Evolutionary conservation across 2,329 filamentous ascomycete genomes (phyloP).

Genomic region (Ceratocystis eucalypticola): DNA sequence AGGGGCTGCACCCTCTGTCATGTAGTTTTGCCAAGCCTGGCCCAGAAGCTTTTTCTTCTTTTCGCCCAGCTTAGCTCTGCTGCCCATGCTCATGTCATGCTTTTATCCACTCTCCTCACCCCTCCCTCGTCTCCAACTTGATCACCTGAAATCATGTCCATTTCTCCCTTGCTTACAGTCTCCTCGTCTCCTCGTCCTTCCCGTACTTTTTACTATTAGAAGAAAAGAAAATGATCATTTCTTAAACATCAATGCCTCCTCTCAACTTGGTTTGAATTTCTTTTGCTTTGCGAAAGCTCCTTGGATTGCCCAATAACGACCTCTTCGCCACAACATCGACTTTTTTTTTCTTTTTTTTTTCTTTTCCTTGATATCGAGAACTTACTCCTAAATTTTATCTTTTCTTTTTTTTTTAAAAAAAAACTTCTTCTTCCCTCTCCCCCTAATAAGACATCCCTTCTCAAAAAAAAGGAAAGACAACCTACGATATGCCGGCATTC

Average conservation of each 20-base stretch:
- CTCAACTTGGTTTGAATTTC: background rate
- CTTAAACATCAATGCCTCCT: background rate
- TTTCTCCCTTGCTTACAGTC: background rate
- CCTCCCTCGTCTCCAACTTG: background rate
- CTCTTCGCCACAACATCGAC: background rate
- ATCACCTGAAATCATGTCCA: background rate
- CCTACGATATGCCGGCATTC: slow-evolving; percentile 11
- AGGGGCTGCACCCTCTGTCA: background rate
- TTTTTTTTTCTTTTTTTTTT: background rate
- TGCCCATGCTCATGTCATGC: background rate
- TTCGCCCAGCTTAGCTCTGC: background rate
- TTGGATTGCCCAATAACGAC: background rate
- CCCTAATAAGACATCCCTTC: background rate
- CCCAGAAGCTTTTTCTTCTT: background rate
- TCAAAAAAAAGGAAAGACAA: no score
- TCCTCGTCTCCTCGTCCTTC: background rate
- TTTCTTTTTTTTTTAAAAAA: background rate
- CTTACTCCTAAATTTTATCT: background rate
- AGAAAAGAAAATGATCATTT: background rate
- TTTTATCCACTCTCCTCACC: background rate
- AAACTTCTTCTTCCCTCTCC: background rate
- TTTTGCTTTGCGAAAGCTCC: background rate
- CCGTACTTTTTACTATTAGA: background rate
- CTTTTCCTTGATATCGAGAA: background rate
- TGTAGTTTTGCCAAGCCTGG: background rate